phyloP scores from a whole-genome alignment of 805 yeast species.

The Metschnikowia borealis region DNA sequence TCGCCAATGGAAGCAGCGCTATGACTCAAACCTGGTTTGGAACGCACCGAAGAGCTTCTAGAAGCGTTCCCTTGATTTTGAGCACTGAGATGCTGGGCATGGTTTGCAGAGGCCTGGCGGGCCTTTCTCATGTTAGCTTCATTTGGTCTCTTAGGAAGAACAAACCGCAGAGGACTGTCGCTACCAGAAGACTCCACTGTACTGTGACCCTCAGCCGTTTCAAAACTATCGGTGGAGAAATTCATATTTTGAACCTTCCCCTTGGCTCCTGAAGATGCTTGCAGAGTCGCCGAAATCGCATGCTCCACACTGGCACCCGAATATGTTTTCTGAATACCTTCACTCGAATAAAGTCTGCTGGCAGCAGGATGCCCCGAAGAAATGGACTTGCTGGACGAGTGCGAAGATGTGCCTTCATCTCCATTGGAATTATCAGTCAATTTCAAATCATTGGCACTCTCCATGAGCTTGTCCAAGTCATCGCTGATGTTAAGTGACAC shows the following conservation, averaged over 20 bases:
- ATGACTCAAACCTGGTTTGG: background rate
- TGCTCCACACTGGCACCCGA: background rate
- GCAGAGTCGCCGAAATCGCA: background rate
- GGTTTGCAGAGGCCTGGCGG: conserved; percentile 13
- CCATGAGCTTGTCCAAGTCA: conserved; percentile 39
- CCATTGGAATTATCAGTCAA: background rate
- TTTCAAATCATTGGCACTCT: conserved; percentile 22
- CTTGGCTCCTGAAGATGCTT: background rate
- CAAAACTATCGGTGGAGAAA: conserved; percentile 13
- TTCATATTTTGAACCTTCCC: background rate
- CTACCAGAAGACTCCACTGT: background rate
- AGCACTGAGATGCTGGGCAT: background rate
- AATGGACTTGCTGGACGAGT: background rate
- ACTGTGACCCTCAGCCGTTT: conserved; percentile 13
- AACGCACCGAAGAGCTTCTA: background rate
- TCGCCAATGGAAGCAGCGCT: background rate
- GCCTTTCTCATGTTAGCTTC: conserved; percentile 13
- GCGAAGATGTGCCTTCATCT: background rate
- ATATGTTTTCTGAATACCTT: background rate
- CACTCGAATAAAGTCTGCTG: background rate
- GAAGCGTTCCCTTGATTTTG: background rate
- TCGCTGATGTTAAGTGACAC: conserved; percentile 30
- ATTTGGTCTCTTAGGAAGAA: conserved; percentile 17
- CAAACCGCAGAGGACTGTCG: conserved; percentile 1
- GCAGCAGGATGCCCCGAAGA: background rate